phyloP scores from a whole-genome alignment of 768 basidiomycete genomes.

The Tylopilus plumbeoviolaceoides region DNA sequence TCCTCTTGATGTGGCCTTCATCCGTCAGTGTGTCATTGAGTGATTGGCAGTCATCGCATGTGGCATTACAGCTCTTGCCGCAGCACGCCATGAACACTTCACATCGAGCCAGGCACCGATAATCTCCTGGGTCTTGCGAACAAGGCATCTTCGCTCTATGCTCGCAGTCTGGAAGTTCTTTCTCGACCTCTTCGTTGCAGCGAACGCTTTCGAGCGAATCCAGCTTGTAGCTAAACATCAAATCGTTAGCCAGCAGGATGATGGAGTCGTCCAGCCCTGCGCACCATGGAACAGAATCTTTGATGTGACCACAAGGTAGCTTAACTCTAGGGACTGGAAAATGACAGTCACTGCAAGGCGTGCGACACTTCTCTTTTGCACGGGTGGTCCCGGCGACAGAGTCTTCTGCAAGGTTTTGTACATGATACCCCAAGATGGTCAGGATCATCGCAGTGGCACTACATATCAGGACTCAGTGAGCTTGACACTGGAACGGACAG shows the following conservation, averaged over 20 bases:
- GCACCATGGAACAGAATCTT: conserved; percentile 46
- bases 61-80: conserved; percentile 43
- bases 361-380: conserved; percentile 50
- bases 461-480: background rate
- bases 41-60: conserved; percentile 48
- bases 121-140: conserved; percentile 36
- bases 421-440: conserved; percentile 49
- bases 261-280: conserved; percentile 2
- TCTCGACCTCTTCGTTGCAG: conserved; percentile 43
- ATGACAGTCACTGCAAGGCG: conserved; percentile 49
- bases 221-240: conserved; percentile 37
- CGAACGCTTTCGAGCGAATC: conserved; percentile 41
- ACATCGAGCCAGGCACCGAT: conserved; percentile 42
- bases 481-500: background rate
- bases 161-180: conserved; percentile 49
- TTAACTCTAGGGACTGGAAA: conserved; percentile 43
- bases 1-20: conserved; percentile 21
- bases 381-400: conserved; percentile 56
- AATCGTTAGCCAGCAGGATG: background rate
- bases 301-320: conserved; percentile 58
- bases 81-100: conserved; percentile 48
- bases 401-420: conserved; percentile 42
- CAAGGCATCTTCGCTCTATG: conserved; percentile 48
- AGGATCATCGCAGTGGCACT: conserved; percentile 63
- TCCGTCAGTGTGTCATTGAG: conserved; percentile 1